A percentile compares a stretch with the other conserved stretches of the same genome.
Conservation (phyloP, 169 alveolate genomes). For the Babesia gibsoni region DNA sequence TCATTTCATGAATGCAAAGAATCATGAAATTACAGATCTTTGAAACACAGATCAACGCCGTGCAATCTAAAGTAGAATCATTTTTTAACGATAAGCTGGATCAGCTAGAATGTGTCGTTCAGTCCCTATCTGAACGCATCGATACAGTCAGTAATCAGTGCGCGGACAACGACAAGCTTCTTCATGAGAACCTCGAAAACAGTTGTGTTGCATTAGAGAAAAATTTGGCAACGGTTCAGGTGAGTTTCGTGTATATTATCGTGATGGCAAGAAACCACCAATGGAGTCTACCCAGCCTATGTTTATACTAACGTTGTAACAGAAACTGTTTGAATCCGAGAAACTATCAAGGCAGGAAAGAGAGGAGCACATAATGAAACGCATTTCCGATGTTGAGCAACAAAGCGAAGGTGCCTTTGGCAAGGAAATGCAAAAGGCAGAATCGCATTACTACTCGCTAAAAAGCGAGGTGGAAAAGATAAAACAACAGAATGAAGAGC, state of each 20-base stretch:
- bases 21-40: conserved; percentile 24
- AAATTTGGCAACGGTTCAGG: conserved; percentile 61
- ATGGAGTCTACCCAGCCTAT: not conserved
- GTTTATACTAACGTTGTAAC: not conserved
- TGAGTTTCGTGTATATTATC: not conserved
- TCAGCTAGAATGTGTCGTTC: conserved; percentile 51
- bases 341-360: conserved; percentile 54
- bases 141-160: conserved; percentile 33
- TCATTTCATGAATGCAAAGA: too few relatives aligned
- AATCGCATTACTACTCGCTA: conserved; percentile 28
- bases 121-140: conserved; percentile 54
- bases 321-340: conserved; percentile 59
- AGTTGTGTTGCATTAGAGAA: conserved; percentile 56
- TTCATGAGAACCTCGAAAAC: conserved; percentile 39
- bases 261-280: not conserved
- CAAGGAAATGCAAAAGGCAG: conserved; percentile 49
- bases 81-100: conserved; percentile 55
- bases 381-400: conserved; percentile 47
- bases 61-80: conserved; percentile 53
- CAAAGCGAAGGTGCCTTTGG: conserved; percentile 46
- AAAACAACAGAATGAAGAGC: conserved; percentile 48
- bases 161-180: conserved; percentile 48
- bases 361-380: conserved; percentile 58
- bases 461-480: conserved; percentile 36
- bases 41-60: conserved; percentile 58